Base-by-base conservation (phyloP, 1,139 yeast genomes). In the Geotrichum klebahnii region DNA sequence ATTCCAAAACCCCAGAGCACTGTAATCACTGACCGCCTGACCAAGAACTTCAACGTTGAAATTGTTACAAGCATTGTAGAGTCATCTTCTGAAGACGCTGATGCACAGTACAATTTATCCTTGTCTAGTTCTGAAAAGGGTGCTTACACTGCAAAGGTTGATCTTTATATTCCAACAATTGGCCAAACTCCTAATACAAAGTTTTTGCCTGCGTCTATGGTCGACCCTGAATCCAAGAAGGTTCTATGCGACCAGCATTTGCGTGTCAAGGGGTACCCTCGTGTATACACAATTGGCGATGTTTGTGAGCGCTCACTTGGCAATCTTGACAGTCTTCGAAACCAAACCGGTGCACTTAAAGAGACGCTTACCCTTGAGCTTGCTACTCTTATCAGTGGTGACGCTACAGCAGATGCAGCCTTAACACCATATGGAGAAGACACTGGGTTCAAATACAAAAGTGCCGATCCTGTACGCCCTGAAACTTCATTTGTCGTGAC, bases 241-340 rank as follows among this genome's bases (percentile, higher is more conserved):
- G 55, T 59, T 2, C 42, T 44, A 10, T 49, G 55, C 8, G 65
- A 63, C 47, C 49, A 46, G 8, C 44, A 57, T 39, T 41, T 63
- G 44, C 51, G 60, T 12, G 59, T 61, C 40, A 50, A 53, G 44
- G 62, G 60, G 29, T 38, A 45, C 36, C 38, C 53, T 9, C 47
- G 58, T 26, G 61, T 57, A 1, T 59, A 55, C 50, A 67, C 60
- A n/a, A 31, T 57, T 35, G 67, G 67, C 12, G 67, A 64, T 50
- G 55, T 57, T 8, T 20, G 42, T 47, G 41, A 37, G 2, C 26
- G 34, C 8, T 47, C 50, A 10, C 20, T 19, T 8, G 50, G 50
- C 1, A 32, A 41, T 29, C 37, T 40, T 17, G 24, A 22, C 20
- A 41, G 50, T 24, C 3, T 41, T 2, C 31, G 42, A 5, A 26